Conservation (phyloP, 2,329 filamentous ascomycete species). For the Talaromyces atroroseus region DNA sequence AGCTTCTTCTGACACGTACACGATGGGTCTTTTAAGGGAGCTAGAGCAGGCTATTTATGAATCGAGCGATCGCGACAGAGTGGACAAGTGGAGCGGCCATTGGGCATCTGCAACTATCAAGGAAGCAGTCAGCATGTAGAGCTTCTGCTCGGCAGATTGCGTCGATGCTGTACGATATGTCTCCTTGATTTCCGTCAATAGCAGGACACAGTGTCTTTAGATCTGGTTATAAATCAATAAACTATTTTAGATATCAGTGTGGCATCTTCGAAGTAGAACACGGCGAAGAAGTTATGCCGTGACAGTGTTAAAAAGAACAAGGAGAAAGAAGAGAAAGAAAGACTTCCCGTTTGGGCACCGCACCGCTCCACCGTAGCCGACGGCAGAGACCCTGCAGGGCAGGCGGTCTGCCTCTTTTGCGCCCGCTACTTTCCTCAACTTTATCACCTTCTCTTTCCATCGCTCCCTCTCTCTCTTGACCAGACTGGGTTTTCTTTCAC, state of each 20-base stretch:
- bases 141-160: background rate
- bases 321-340: too few relatives aligned
- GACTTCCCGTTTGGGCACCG: background rate
- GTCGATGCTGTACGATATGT: background rate
- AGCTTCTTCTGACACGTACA: slow-evolving; percentile 44
- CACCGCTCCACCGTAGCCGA: background rate
- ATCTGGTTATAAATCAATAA: too few relatives aligned
- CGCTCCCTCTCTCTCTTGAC: background rate
- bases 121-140: background rate
- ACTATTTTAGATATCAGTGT: too few relatives aligned
- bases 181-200: background rate
- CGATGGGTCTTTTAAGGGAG: slow-evolving; percentile 41
- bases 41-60: slow-evolving; percentile 58
- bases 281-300: too few relatives aligned
- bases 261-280: too few relatives aligned
- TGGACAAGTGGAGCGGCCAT: slow-evolving; percentile 61
- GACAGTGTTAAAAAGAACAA: too few relatives aligned
- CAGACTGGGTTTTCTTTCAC: background rate
- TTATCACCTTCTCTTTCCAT: background rate
- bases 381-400: background rate
- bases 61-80: slow-evolving; percentile 61
- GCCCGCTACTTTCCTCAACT: background rate
- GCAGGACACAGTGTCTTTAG: too few relatives aligned
- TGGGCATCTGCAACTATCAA: slow-evolving; percentile 25
- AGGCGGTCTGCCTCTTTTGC: background rate